phyloP scores from a whole-genome alignment of 2,329 filamentous ascomycete genomes.

The Fusarium paranaense region DNA sequence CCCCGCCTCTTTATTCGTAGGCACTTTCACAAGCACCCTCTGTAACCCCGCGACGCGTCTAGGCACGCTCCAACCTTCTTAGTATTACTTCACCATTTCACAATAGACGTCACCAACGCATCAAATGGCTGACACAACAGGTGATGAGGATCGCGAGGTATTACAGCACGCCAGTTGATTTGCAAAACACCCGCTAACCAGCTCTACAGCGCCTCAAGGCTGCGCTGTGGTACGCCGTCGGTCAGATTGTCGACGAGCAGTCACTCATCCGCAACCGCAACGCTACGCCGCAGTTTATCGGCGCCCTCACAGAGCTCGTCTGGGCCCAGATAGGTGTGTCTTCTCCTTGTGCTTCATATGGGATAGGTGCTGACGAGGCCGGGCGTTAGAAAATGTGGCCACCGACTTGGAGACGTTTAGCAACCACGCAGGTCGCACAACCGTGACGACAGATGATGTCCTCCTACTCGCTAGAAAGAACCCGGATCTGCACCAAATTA shows the following conservation, averaged over 20 bases:
- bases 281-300: constrained; percentile 92
- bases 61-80: constrained; percentile 8
- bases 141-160: constrained; percentile 53
- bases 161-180: background rate
- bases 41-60: constrained; percentile 37
- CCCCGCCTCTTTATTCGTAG: constrained; percentile 14
- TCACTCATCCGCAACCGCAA: constrained; percentile 73
- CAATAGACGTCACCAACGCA: background rate
- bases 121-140: constrained; percentile 49
- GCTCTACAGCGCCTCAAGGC: constrained; percentile 78
- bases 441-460: constrained; percentile 87
- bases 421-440: constrained; percentile 83
- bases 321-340: constrained; percentile 83
- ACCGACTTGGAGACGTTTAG: constrained; percentile 67
- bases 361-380: background rate
- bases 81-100: constrained; percentile 5
- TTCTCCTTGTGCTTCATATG: background rate
- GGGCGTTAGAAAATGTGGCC: constrained; percentile 63
- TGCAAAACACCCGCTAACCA: background rate
- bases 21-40: background rate
- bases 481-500: constrained; percentile 81
- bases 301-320: constrained; percentile 85
- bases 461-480: constrained; percentile 89
- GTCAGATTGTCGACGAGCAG: constrained; percentile 90
- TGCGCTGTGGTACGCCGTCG: constrained; percentile 85